Percentiles rank a stretch among this genome's conserved stretches.
Conservation (phyloP, 768 basidiomycete genomes). For the Dioszegia hungarica region DNA sequence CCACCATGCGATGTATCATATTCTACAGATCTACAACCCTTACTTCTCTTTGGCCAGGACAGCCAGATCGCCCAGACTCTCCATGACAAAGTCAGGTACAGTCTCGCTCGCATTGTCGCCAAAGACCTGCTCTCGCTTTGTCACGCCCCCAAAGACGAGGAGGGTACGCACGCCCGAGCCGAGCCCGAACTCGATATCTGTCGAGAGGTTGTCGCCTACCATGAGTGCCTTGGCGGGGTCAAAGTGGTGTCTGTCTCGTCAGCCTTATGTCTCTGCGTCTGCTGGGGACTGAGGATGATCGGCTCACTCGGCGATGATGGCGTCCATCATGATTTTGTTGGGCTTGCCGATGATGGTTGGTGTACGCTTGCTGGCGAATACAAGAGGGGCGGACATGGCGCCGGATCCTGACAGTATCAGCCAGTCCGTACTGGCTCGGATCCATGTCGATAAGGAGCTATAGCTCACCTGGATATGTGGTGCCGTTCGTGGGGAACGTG, state of each 20-base stretch:
- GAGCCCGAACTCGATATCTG: slow-evolving; percentile 91
- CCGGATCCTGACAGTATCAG: slow-evolving; percentile 56
- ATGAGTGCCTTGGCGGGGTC: slow-evolving; percentile 84
- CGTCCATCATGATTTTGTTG: slow-evolving; percentile 84
- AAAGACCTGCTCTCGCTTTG: slow-evolving; percentile 66
- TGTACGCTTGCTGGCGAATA: slow-evolving; percentile 58
- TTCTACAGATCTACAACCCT: slow-evolving; percentile 6
- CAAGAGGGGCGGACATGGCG: slow-evolving; percentile 73
- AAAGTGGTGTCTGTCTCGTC: slow-evolving; percentile 65
- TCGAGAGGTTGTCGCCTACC: slow-evolving; percentile 92
- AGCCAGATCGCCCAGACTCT: slow-evolving; percentile 72
- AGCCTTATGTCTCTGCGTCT: not conserved
- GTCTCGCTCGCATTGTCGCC: slow-evolving; percentile 66
- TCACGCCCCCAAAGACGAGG: slow-evolving; percentile 69
- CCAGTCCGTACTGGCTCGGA: too few species aligned
- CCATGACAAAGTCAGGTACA: slow-evolving; percentile 74
- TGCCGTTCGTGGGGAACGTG: slow-evolving; percentile 70
- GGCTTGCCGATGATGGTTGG: slow-evolving; percentile 87
- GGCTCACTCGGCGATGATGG: slow-evolving; percentile 70
- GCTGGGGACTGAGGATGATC: not conserved
- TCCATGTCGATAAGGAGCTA: too few species aligned
- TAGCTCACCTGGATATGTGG: slow-evolving; percentile 68
- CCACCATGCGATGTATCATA: not conserved
- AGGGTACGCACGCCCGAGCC: slow-evolving; percentile 78
- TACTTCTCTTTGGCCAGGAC: slow-evolving; percentile 36